phyloP scores from a whole-genome alignment of 495 filamentous ascomycete species.

The Penicillium malachiteum region DNA sequence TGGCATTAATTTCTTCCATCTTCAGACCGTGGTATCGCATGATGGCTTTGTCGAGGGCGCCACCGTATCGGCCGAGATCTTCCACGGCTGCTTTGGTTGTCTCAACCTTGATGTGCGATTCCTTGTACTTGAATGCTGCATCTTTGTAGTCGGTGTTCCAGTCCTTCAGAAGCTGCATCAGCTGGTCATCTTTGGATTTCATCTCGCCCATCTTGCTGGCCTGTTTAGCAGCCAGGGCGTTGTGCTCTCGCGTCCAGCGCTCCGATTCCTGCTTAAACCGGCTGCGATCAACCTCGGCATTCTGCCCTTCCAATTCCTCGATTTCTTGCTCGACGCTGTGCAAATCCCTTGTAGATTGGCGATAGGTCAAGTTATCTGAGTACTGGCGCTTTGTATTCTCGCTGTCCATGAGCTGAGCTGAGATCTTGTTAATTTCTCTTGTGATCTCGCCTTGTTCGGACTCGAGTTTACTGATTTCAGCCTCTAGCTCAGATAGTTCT shows the following conservation, averaged over 20 bases:
- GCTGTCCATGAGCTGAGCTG: conserved; percentile 72
- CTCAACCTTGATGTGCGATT: conserved; percentile 85
- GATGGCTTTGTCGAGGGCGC: conserved; percentile 88
- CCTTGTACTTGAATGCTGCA: conserved; percentile 78
- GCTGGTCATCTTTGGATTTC: conserved; percentile 77
- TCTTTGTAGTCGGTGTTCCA: conserved; percentile 86
- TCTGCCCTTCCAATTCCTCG: conserved; percentile 70
- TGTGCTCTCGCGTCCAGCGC: conserved; percentile 59
- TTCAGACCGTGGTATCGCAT: conserved; percentile 94
- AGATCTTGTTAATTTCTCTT: conserved; percentile 70
- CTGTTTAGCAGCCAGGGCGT: conserved; percentile 59
- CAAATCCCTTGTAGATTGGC: conserved; percentile 66
- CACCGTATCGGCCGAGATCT: conserved; percentile 76
- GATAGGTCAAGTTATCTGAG: conserved; percentile 80
- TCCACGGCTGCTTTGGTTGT: conserved; percentile 91
- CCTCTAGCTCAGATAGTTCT: conserved; percentile 65
- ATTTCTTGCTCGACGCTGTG: conserved; percentile 68
- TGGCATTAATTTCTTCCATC: conserved; percentile 98
- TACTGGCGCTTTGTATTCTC: conserved; percentile 79
- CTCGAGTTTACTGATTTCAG: conserved; percentile 63
- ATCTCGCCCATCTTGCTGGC: conserved; percentile 68
- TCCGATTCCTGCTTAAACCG: conserved; percentile 68
- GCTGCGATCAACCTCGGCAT: conserved; percentile 77
- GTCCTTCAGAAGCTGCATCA: conserved; percentile 65
- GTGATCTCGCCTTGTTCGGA: conserved; percentile 65